These are phyloP conservation scores for Hansenula sp. DNA, from an alignment of 1,139 yeast species.

Conservation along the genomic window DNA sequence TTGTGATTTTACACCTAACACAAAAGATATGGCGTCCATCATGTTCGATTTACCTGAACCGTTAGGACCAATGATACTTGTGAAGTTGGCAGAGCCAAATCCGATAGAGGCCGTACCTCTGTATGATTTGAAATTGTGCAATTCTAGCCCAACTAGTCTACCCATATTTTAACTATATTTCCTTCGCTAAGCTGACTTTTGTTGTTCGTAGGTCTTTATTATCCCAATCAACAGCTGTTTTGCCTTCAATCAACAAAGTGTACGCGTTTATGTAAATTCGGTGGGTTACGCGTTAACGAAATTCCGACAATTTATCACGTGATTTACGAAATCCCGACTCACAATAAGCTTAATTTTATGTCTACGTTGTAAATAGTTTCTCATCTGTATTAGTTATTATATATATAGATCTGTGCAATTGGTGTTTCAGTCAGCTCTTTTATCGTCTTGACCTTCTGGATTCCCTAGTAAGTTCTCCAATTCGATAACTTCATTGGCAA, in stretches of 20 bases:
- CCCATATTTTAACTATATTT: conserved; percentile 50
- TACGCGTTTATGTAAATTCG: no score
- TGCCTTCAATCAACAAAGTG: no score
- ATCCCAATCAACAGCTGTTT: no score
- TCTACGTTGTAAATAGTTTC: no score
- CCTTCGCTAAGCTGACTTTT: not conserved
- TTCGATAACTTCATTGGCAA: conserved; percentile 20
- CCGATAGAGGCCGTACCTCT: conserved; percentile 73
- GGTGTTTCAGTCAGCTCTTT: conserved; percentile 1
- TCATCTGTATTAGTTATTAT: no score
- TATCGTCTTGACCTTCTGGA: conserved; percentile 2
- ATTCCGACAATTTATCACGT: not conserved
- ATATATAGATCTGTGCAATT: not conserved
- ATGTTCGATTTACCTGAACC: conserved; percentile 97
- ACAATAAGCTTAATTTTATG: no score
- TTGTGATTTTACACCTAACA: conserved; percentile 76
- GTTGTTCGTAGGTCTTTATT: no score
- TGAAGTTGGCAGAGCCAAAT: conserved; percentile 78
- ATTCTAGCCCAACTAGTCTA: conserved; percentile 66
- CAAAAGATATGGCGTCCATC: conserved; percentile 98
- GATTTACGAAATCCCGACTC: no score
- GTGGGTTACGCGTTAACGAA: not conserved
- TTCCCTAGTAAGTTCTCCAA: conserved; percentile 15
- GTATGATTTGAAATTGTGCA: conserved; percentile 88
- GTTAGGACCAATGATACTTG: conserved; percentile 95